phyloP scores from a whole-genome alignment of 805 yeast genomes.

The Ogataea methylovora region DNA sequence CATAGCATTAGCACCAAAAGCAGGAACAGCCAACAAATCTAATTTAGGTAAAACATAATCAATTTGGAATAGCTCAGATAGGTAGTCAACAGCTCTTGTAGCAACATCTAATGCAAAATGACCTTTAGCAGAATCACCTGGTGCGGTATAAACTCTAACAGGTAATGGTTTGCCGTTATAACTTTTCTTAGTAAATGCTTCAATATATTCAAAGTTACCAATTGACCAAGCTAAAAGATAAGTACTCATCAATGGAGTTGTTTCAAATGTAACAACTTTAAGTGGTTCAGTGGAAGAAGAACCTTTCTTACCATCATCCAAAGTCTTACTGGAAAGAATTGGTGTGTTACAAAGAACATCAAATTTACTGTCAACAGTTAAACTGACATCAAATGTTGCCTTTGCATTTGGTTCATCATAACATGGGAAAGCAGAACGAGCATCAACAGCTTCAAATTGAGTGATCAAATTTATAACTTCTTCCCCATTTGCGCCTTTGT shows the following conservation, averaged over 20 bases:
- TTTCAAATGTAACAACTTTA: constrained; percentile 29
- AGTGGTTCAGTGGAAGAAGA: constrained; percentile 4
- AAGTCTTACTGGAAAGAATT: constrained; percentile 11
- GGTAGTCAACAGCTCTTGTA: constrained; percentile 42
- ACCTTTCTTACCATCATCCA: constrained; percentile 14
- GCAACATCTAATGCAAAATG: constrained; percentile 40
- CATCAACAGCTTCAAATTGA: constrained; percentile 54
- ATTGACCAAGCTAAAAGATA: constrained; percentile 53
- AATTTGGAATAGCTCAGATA: constrained; percentile 39
- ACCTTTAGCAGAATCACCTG: constrained; percentile 41
- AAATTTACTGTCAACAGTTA: constrained; percentile 25
- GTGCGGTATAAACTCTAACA: constrained; percentile 45
- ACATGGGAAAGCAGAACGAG: constrained; percentile 52
- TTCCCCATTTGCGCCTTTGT: constrained; percentile 28
- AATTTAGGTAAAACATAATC: constrained; percentile 75
- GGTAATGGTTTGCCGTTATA: constrained; percentile 37
- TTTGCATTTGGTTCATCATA: constrained; percentile 49
- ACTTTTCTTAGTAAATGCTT: constrained; percentile 31
- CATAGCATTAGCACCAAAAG: constrained; percentile 82
- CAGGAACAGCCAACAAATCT: constrained; percentile 73
- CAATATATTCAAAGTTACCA: constrained; percentile 50
- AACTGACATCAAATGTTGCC: constrained; percentile 45
- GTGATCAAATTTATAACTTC: constrained; percentile 38
- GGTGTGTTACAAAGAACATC: constrained; percentile 44
- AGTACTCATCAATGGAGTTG: constrained; percentile 49